Evolutionary conservation across 2,329 filamentous ascomycete genomes (phyloP), one percentile per base, ranked within the genome.

Genomic region (Botrytis tulipae): DNA sequence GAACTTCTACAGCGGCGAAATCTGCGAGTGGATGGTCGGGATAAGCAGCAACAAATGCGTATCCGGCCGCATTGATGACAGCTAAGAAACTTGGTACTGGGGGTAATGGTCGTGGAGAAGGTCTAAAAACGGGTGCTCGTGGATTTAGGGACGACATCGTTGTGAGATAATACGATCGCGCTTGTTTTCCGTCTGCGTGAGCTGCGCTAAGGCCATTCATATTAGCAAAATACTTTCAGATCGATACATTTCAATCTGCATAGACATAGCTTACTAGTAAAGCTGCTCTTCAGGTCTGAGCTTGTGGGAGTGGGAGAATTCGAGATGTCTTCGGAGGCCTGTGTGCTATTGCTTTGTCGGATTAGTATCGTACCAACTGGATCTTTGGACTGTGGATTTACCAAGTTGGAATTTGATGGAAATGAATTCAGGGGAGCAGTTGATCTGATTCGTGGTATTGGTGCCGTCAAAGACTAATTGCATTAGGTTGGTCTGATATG

Each of bases 1-100:
- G 37, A 16, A n/a, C 51, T 54, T 54, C n/a, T 29, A 18, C 12
- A 14, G 12, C 14, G 4, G 37, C 60, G 14, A n/a, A 62, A 16
- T 2, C 0, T 62, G 3, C 14, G 0, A 42, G 25, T 5, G 60
- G 7, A 44, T 40, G 16, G 14, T 18, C 1, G 16, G 40, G 16
- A 29, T 42, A 10, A 18, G 7, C 25, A n/a, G 37, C 8, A n/a
- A 20, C 8, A 6, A 63, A 63, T 12, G 22, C 0, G 16, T 63
- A 0, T n/a, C 25, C 14, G 16, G 8, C 7, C 16, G 37, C 22
- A 29, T 42, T 4, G 4, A 14, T 20, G 10, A 18, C 8, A 35
- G 18, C 32, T 18, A 37, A 12, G 3, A 25, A 3, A 37, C 29
- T n/a, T 29, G 37, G 37, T 29, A 16, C 18, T 42, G 60, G 37